Evolutionary conservation across 306 rosid species (phyloP), one percentile per base, ranked within the genome.

Genomic region (Lupinus albus): DNA sequence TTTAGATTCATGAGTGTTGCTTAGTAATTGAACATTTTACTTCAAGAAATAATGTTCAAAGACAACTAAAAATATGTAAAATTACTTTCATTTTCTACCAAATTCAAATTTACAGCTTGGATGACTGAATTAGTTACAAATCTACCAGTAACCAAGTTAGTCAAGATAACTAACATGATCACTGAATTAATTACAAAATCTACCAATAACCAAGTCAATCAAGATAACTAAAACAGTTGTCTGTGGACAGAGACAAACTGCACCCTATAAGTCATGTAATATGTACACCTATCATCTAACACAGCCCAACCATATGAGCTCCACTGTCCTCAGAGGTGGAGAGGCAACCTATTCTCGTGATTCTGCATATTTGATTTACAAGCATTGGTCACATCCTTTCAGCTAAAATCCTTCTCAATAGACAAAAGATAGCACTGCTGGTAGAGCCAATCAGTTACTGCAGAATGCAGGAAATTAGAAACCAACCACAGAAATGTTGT

Each of bases 391-490:
- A 11, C 16, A 39, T 48, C 36, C 32, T 57, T 70, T 25, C 30
- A 25, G 30, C 30, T 25, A 0, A 25, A 3, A 25, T 25, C 30
- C 30, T 25, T 25, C 45, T 71, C 48, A 54, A 32, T 32, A 16
- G 48, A 33, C 8, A 52, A 59, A 54, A 45, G 60, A 21, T 44
- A 13, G 59, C 18, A 54, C 20, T 49, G 17, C 7, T 3, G 66
- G 53, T 49, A 52, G 39, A 54, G 30, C 45, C 74, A 33, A 16
- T 79, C 80, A 68, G 58, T 81, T 83, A 84, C 96, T 89, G 84
- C 89, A 85, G 63, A 66, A 73, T 20, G 75, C 1, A 67, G 11
- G 28, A 76, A 64, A 57, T 30, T 52, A 63, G 54, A 47, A 59
- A 71, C 11, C 52, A 75, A 49, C 12, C 25, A 78, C 68, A 64